phyloP scores from a whole-genome alignment of 192 early-diverging fungal species.

The Entomortierella beljakovae region DNA sequence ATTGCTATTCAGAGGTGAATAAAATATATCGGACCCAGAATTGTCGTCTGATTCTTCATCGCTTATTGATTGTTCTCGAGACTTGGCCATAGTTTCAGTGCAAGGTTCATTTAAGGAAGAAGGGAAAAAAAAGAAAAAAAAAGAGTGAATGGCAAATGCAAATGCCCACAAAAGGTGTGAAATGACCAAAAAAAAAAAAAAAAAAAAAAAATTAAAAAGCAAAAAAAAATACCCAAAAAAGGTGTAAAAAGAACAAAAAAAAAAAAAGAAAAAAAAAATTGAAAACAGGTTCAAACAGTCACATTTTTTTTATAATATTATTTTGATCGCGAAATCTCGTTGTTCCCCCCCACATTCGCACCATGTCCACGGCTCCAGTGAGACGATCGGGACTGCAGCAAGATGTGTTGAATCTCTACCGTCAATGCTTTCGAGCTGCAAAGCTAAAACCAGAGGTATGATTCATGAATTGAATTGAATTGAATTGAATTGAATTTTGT shows the following conservation, averaged over 20 bases:
- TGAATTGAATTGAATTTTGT: background rate
- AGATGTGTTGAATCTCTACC: conserved; percentile 74
- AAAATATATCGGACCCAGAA: background rate
- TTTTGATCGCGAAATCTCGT: background rate
- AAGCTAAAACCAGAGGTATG: conserved; percentile 70
- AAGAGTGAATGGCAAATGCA: too few relatives aligned
- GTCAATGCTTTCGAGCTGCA: conserved; percentile 76
- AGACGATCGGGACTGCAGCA: conserved; percentile 74
- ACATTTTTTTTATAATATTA: background rate
- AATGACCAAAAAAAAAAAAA: background rate
- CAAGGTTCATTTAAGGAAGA: too few relatives aligned
- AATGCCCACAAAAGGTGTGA: too few relatives aligned
- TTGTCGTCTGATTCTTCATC: background rate
- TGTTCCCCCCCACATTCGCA: background rate
- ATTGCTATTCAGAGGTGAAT: background rate
- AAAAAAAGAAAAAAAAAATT: conserved; percentile 2
- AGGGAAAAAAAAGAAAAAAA: background rate
- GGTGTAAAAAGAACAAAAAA: too few relatives aligned
- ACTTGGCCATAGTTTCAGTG: background rate
- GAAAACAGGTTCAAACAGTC: background rate
- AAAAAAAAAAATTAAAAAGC: background rate
- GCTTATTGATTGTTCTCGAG: background rate
- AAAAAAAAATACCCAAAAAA: too few relatives aligned
- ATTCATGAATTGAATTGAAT: too few relatives aligned
- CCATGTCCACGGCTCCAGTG: conserved; percentile 38